phyloP scores from a whole-genome alignment of 202 grass and related monocot species.

The Brachypodium distachyon region DNA sequence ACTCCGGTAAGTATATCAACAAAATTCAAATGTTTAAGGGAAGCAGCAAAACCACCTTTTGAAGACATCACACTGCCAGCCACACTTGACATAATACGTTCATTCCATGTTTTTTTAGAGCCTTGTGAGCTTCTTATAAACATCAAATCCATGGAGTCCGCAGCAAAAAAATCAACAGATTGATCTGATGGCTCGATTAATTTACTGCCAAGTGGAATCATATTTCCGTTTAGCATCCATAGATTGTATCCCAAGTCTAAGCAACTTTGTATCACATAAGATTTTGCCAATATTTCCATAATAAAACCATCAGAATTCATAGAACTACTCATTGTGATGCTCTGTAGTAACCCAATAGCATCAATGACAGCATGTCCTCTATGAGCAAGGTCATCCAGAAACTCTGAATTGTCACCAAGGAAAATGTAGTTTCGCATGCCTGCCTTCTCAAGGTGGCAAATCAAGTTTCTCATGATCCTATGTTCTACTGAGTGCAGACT shows the following conservation, averaged over 20 bases:
- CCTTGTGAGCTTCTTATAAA: conserved; percentile 55
- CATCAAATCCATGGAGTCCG: conserved; percentile 46
- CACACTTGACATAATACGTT: conserved; percentile 36
- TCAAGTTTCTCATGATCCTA: conserved; percentile 60
- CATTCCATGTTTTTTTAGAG: conserved; percentile 58
- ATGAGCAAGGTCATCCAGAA: conserved; percentile 66
- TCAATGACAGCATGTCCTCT: conserved; percentile 86
- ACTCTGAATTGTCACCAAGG: conserved; percentile 49
- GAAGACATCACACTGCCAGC: conserved; percentile 17
- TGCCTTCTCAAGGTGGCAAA: conserved; percentile 78
- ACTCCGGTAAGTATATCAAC: conserved; percentile 27
- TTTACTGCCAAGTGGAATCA: conserved; percentile 45
- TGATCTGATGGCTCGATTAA: conserved; percentile 48
- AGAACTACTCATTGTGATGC: conserved; percentile 22
- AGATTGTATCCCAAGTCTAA: conserved; percentile 75
- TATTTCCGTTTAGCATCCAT: conserved; percentile 84
- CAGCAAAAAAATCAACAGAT: conserved; percentile 47
- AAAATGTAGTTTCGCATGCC: conserved; percentile 64
- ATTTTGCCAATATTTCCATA: conserved; percentile 55
- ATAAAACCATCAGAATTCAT: conserved; percentile 23
- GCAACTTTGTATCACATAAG: conserved; percentile 50
- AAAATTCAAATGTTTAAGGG: conserved; percentile 28
- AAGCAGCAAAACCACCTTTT: conserved; percentile 7
- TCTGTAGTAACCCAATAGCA: conserved; percentile 36
- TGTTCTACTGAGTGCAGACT: conserved; percentile 51